Percentiles rank a stretch among this genome's conserved stretches.
Evolutionary conservation across 306 rosid species (phyloP).

Genomic region (Cicer arietinum): DNA sequence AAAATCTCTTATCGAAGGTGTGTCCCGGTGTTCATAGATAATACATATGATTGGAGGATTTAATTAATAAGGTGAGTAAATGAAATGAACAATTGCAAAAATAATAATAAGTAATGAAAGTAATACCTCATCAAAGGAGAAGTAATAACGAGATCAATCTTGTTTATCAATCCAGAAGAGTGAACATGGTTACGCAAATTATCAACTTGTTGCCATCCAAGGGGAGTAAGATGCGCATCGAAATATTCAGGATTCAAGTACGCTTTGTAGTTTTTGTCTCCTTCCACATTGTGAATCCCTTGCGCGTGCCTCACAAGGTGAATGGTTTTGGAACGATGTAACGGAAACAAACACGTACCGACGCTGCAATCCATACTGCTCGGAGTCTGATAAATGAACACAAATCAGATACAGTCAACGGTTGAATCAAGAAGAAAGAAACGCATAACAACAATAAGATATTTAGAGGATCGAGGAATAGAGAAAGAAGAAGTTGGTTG

Average conservation of each 20-base stretch:
- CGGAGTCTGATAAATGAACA: neutral
- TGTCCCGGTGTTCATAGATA: too few species aligned
- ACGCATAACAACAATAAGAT: neutral
- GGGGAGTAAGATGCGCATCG: constrained; percentile 85
- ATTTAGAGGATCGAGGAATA: neutral
- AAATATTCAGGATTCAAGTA: constrained; percentile 67
- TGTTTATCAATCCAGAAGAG: constrained; percentile 44
- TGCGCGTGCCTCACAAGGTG: constrained; percentile 97
- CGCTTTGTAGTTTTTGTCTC: constrained; percentile 72
- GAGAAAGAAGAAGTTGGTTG: neutral
- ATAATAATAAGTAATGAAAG: too few species aligned
- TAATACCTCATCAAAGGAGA: constrained; percentile 52
- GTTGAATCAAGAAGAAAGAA: neutral
- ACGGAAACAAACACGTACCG: constrained; percentile 58
- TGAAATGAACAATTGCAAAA: too few species aligned
- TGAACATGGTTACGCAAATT: constrained; percentile 56
- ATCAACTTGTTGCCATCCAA: constrained; percentile 81
- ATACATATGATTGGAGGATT: neutral
- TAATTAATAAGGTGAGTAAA: neutral
- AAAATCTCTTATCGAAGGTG: too few species aligned
- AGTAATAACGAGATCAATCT: constrained; percentile 51
- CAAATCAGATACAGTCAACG: constrained; percentile 13
- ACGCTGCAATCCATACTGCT: constrained; percentile 58
- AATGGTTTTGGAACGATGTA: constrained; percentile 73
- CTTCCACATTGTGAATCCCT: constrained; percentile 91